Base-by-base conservation (phyloP, 805 yeast species). In the Sungouiozyma ichnusensis region DNA sequence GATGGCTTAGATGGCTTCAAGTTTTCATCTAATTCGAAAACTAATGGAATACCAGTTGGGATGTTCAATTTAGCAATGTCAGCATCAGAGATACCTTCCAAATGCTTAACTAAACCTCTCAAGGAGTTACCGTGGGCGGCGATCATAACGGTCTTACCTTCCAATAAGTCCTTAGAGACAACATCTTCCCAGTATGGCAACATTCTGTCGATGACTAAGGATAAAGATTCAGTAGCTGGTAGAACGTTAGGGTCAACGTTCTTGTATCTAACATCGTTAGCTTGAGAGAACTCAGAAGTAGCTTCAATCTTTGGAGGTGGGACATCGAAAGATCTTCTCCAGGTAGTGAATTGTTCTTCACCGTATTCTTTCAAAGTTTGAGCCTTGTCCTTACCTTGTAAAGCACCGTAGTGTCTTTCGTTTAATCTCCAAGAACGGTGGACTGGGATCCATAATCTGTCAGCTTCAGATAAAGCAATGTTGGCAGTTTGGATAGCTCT, bases 51-150 rank as follows among this genome's bases (percentile, higher is more conserved):
- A 76, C 96, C 97, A 57, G 97, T 88, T 70, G 97, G 97, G 65
- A 88, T 87, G 81, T 88, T 90, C 67, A 90, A 81, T 54, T 81
- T 85, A 46, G 97, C 90, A 65, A 88, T 90, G 54, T 84, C 95
- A 16, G 69, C 88, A 63, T 85, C 96, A 51, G 95, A 81, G 66
- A 90, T 85, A 63, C 77, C 76, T 73, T 90, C 96, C 72, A 88
- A 81, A 75, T 87, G 86, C 78, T 90, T 88, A 61, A 90, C 96
- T 54, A 88, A 73, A 54, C 86, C 97, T 77, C 97, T 85, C 68
- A 88, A 77, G 40, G 97, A 90, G 85, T 90, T 90, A 72, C 97
- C 97, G 75, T 88, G 97, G 53, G 97, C 97, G 60, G 94, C 90
- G 63, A 88, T 67, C 66, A 88, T 68, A 44, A 90, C 97, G 48